Percentiles rank a stretch among this genome's conserved stretches.
phyloP scores from a whole-genome alignment of 371 early-diverging fungal genomes.

The Lichtheimia ornata region DNA sequence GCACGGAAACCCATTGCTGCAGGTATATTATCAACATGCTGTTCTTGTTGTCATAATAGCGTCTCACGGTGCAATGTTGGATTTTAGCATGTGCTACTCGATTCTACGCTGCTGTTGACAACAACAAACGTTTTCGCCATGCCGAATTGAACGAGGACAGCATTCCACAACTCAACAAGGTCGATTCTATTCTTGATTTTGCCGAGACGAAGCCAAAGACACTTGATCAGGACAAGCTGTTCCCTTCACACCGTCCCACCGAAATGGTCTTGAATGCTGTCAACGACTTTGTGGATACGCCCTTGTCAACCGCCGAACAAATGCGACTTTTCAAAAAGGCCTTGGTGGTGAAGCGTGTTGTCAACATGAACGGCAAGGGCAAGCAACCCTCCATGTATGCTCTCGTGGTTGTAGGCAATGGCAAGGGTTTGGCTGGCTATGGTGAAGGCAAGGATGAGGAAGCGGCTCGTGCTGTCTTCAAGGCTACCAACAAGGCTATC shows the following conservation, averaged over 20 bases:
- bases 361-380: slow-evolving; percentile 86
- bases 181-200: slow-evolving; percentile 49
- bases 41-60: background rate
- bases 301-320: slow-evolving; percentile 33
- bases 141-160: slow-evolving; percentile 24
- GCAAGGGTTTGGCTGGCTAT: slow-evolving; percentile 91
- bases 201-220: slow-evolving; percentile 16
- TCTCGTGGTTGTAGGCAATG: slow-evolving; percentile 94
- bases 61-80: too few relatives aligned
- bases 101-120: slow-evolving; percentile 33
- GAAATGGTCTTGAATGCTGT: slow-evolving; percentile 43
- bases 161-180: slow-evolving; percentile 40
- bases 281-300: slow-evolving; percentile 43
- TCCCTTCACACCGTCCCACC: slow-evolving; percentile 40
- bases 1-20: background rate
- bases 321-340: slow-evolving; percentile 69
- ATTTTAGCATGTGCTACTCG: slow-evolving; percentile 22
- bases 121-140: slow-evolving; percentile 29
- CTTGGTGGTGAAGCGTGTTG: slow-evolving; percentile 75
- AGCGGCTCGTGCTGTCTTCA: slow-evolving; percentile 78
- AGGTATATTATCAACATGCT: too few relatives aligned
- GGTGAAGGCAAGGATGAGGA: slow-evolving; percentile 93
- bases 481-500: slow-evolving; percentile 89
- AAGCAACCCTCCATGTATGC: slow-evolving; percentile 87
- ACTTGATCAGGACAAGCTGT: slow-evolving; percentile 41